phyloP scores from a whole-genome alignment of 1,284 basidiomycete species.

The Ceratobasidium sp. region DNA sequence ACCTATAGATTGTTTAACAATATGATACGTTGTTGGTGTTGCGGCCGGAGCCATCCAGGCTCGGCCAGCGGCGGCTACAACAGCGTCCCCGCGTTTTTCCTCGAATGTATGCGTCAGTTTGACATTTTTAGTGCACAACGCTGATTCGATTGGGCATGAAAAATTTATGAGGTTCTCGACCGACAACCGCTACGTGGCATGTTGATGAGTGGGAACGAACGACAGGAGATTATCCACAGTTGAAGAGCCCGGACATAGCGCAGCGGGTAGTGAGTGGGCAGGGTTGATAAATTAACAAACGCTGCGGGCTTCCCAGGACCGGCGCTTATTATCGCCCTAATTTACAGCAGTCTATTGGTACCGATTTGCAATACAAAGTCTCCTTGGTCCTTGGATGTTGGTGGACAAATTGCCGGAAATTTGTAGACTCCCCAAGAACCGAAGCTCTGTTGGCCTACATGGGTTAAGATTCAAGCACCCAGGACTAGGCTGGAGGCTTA shows the following conservation, averaged over 20 bases:
- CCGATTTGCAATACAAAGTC: neutral
- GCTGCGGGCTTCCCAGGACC: conserved; percentile 2
- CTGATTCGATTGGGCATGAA: neutral
- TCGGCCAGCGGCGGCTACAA: conserved; percentile 32
- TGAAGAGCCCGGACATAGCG: conserved; percentile 10
- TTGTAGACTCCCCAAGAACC: neutral
- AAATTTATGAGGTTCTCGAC: conserved; percentile 26
- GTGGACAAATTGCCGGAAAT: neutral
- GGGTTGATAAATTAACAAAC: neutral
- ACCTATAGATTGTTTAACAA: conserved; percentile 25
- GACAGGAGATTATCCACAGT: neutral
- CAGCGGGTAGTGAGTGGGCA: neutral
- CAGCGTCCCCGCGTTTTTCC: conserved; percentile 28
- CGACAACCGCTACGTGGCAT: conserved; percentile 25
- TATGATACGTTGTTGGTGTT: conserved; percentile 19
- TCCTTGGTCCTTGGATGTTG: neutral
- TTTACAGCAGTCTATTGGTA: neutral
- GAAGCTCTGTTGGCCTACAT: neutral
- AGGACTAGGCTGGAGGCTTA: neutral
- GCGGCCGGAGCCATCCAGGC: conserved; percentile 38
- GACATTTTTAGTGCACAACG: neutral
- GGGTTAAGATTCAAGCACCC: neutral
- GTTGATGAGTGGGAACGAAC: conserved; percentile 23
- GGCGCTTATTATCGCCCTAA: conserved; percentile 5
- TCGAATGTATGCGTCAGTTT: conserved; percentile 4